These are phyloP conservation scores for Pestalotiopsis sp. DNA, from an alignment of 2,329 filamentous ascomycete species.

Conservation along the genomic window DNA sequence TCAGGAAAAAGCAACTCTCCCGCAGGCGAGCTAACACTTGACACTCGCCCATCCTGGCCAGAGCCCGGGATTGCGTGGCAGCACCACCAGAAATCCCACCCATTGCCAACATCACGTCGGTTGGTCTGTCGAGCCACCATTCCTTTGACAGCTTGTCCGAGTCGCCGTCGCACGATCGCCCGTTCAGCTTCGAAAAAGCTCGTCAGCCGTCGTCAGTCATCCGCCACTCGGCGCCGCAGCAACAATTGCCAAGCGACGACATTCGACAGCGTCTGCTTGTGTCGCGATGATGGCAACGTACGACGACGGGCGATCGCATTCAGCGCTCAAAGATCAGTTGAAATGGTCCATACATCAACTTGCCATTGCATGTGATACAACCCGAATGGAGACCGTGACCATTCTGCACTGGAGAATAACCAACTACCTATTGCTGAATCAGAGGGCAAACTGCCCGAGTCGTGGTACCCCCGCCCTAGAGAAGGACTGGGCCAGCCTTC, in stretches of 20 bases:
- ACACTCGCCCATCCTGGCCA: background rate
- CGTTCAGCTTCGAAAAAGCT: background rate
- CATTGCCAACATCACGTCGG: background rate
- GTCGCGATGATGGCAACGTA: background rate
- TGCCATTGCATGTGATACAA: background rate
- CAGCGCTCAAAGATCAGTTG: background rate
- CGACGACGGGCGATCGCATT: constrained; percentile 6
- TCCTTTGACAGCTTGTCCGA: background rate
- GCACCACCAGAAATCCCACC: background rate
- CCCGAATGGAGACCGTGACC: background rate
- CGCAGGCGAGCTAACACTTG: background rate
- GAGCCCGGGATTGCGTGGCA: background rate
- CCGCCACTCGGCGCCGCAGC: background rate
- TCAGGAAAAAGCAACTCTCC: background rate
- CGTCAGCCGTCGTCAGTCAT: background rate
- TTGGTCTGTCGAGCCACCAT: background rate
- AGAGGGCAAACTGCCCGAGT: background rate
- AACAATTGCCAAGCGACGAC: background rate
- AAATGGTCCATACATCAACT: background rate
- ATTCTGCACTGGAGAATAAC: background rate
- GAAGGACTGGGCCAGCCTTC: background rate
- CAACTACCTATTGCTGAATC: background rate
- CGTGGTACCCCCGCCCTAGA: background rate
- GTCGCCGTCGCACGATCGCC: background rate
- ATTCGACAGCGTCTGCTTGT: background rate